Evolutionary conservation across 1,284 basidiomycete genomes (phyloP), one percentile per base, ranked within the genome.

Genomic region (Cystobasidiaceae sp.): DNA sequence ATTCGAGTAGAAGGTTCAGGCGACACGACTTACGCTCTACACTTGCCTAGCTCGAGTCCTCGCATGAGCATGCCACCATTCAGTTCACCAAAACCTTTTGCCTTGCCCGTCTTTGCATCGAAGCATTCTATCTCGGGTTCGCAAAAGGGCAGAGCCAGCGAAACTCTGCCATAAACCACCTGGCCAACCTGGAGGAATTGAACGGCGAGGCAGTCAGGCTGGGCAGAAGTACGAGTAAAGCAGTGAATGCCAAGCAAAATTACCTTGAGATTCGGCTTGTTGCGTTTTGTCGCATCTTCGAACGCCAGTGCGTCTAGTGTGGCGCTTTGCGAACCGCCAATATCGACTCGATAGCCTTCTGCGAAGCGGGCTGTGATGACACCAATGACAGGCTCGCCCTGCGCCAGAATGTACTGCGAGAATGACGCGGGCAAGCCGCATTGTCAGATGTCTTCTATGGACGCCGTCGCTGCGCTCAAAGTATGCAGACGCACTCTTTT

Each of bases 101-200:
- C 79, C 76, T 91, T 92, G 70, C 82, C 85, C 28, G 87, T 89
- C 71, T 90, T 86, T 3, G 88, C 87, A 73, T 91, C 87, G 72
- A 90, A 89, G 74, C 89, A 92, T 74, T 90, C 88, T 4, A 92
- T 79, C 72, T 92, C 89, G 1, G 89, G 89, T 57, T 92, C 89
- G 85, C 90, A 90, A 74, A 92, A 89, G 73, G 88, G 89, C 72
- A 90, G 87, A 15, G 90, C 89, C 25, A 91, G 78, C 9, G 88
- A 89, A 32, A 92, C 85, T 45, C 89, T 84, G 1, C 88, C 88
- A 75, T 90, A 92, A 1, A 92, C 81, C 41, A 91, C 77, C 7
- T 85, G 82, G 34, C 90, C 89, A 50, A 92, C 83, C 89, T 92
- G 69, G 2, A 51, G 13, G 13, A 37, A n/a, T n/a, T n/a, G n/a